Base-by-base conservation (phyloP, 2,329 filamentous ascomycete species). In the Diaporthe nobilis region DNA sequence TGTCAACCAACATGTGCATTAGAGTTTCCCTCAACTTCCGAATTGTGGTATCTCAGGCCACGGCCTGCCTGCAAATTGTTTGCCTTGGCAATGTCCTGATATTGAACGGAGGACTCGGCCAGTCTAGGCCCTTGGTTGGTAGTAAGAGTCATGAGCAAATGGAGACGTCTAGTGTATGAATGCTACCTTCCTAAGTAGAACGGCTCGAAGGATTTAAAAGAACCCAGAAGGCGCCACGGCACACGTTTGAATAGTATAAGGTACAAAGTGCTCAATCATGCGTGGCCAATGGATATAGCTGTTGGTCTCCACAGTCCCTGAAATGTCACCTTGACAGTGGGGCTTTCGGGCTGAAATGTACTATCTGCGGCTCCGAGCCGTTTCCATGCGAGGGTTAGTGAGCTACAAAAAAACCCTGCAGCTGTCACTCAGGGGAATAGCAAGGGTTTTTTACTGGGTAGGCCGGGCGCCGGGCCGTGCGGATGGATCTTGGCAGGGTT, bases 391-490 rank as follows among this genome's bases (percentile, higher is more conserved):
- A 34, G 53, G 53, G 4, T 57, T 34, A 34, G 25, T 57, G 12
- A 34, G 49, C 25, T 34, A 34, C 34, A 53, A 53, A 53, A 53
- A 53, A 15, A 34, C 53, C 53, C 25, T 57, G 51, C 53, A 57
- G 53, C 25, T 57, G 15, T 20, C 25, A 31, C 53, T 57, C 53
- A 57, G 53, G 25, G 51, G 51, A 55, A 15, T 28, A 2, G 25
- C 51, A 28, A 55, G n/a, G 25, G 51, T n/a, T n/a, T n/a, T n/a
- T n/a, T 55, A 28, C 51, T 55, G 17, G 51, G 51, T 55, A 55
- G 51, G 51, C 51, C 51, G 51, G 49, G 49, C 49, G 49, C 49
- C n/a, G 49, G 51, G 51, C 51, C 51, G 51, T 55, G 28, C 53
- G 53, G 53, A 28, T 57, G 53, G 53, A 55, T 55, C 51, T 55